Evolutionary conservation across 2,329 filamentous ascomycete genomes (phyloP), one percentile per base, ranked within the genome.

Genomic region (Aspergillus sergii): DNA sequence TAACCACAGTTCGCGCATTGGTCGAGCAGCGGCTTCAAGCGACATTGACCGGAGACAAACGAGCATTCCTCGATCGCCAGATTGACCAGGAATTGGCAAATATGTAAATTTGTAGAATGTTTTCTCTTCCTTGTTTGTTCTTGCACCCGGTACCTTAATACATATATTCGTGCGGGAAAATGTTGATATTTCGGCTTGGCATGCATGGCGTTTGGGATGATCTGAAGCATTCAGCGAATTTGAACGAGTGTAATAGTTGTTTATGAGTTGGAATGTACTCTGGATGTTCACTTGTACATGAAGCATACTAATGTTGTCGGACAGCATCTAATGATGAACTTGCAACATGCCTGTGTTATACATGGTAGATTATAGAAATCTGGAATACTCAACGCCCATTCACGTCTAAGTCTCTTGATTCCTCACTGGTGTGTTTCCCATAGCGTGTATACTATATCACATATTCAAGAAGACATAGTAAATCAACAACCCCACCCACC

Each of bases 1-100:
- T 6, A 4, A 12, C 6, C 39, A 53, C 60, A 82, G 90, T 95
- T 61, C 86, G 92, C 57, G 94, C 92, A 4, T 85, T 98, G 51
- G 93, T 97, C 14, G 95, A 99, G 81, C 93, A 97, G 82, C 88
- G 94, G 72, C 81, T 99, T 66, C 94, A 97, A 81, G 94, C 91
- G 5, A 93, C 97, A 76, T 84, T 98, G 62, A 84, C 87, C 0
- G 94, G 93, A 26, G 94, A 97, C 79, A 90, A 93, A 77, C 89
- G 91, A 76, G 89, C 89, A 19, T 98, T 96, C 81, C 88, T 98
- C 82, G 94, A 97, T 80, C 86, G 89, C 70, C 91, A 94, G 81
- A 98, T 99, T 79, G 95, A 99, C 80, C 87, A 88, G 61, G 94
- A 98, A 83, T 82, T 99, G 75, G 93, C 94, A 67, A 96, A 91